Conservation (phyloP, 139 green algal species). For the Auxenochlorella protothecoides region DNA sequence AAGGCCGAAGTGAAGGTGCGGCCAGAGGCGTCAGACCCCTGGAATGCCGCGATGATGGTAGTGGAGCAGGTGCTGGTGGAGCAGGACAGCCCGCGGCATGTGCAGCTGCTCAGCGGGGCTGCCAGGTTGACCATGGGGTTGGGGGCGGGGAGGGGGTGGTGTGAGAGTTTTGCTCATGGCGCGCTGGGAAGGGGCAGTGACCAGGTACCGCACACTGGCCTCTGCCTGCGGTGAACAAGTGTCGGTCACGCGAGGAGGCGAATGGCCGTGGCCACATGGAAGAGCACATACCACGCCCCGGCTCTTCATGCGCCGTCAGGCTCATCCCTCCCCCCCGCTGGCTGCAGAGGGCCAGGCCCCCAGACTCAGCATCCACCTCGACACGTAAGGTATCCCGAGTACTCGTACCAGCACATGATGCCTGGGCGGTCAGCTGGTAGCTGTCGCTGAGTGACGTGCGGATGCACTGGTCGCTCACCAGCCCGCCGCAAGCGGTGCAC, state of each 20-base stretch:
- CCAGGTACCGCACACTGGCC: no score
- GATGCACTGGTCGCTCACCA: not conserved
- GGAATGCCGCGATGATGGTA: constrained; percentile 20
- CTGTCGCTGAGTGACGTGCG: constrained; percentile 5
- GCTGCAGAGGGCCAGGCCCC: no score
- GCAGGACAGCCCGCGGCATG: constrained; percentile 10
- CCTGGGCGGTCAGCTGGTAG: constrained; percentile 10
- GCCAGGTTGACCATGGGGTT: not conserved
- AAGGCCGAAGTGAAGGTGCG: constrained; percentile 18
- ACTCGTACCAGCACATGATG: constrained; percentile 20
- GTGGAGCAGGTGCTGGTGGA: constrained; percentile 22
- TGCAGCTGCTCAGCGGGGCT: constrained; percentile 4
- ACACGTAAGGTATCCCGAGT: no score
- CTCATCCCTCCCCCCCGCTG: not conserved
- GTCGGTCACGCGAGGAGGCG: no score
- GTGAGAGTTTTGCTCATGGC: not conserved
- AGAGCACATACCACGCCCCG: not conserved
- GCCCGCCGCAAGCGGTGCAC: constrained; percentile 25
- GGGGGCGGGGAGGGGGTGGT: no score
- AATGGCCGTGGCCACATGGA: not conserved
- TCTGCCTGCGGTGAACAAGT: no score
- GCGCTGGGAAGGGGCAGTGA: no score
- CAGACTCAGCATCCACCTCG: no score
- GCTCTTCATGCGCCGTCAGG: no score
- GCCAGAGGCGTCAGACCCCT: constrained; percentile 19